These are phyloP conservation scores for Verticillium tricorpus DNA, from an alignment of 2,329 filamentous ascomycete genomes.

Conservation along the genomic window DNA sequence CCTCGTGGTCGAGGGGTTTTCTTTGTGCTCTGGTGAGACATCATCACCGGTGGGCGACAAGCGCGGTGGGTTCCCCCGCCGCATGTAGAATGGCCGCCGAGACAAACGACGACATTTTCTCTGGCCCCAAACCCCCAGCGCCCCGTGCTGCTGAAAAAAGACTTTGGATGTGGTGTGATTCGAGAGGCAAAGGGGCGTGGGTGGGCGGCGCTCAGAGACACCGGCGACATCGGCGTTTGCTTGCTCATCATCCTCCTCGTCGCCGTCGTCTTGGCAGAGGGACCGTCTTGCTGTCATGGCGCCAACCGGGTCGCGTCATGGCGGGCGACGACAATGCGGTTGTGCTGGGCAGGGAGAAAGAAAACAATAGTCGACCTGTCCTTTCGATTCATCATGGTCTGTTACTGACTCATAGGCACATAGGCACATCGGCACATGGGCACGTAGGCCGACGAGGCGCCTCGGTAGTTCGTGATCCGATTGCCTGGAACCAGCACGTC, in stretches of 20 bases:
- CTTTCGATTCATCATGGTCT: too few species aligned
- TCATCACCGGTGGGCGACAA: background rate
- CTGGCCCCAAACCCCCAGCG: background rate
- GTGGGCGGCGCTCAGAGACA: background rate
- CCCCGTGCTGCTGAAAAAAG: background rate
- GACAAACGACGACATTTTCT: background rate
- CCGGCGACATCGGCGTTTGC: background rate
- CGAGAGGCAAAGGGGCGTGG: background rate
- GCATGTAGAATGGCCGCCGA: background rate
- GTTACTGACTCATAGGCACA: too few species aligned
- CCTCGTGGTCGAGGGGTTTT: background rate
- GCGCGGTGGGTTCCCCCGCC: background rate
- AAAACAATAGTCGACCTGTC: too few species aligned
- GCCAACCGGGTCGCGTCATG: too few species aligned
- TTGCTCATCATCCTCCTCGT: background rate
- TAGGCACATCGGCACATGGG: too few species aligned
- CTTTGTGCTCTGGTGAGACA: background rate
- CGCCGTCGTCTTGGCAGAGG: background rate
- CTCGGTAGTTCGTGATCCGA: background rate
- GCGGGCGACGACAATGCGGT: too few species aligned
- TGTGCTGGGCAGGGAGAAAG: too few species aligned
- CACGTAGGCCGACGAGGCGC: too few species aligned
- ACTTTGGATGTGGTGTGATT: background rate
- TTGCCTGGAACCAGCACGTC: background rate
- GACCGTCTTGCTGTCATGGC: too few species aligned